Base-by-base conservation (phyloP, 139 green algal species). In the Chara braunii region DNA sequence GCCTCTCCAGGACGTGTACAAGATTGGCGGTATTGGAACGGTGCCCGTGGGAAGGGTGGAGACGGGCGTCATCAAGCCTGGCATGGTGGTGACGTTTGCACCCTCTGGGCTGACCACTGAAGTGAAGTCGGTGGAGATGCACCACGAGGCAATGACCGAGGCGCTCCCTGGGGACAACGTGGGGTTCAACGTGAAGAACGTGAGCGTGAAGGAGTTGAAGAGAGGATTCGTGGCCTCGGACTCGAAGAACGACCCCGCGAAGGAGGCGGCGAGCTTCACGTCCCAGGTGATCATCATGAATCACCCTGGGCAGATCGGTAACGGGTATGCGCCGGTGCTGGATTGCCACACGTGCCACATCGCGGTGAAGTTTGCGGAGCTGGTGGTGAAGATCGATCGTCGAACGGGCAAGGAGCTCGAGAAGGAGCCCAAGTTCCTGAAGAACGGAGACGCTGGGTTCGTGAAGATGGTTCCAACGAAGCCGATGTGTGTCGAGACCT, bases 121-220 rank as follows among this genome's bases (percentile, higher is more conserved):
- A 85, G 88, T 96, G 60, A 94, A 94, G 82, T 92, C 91, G 44
- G 88, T 99, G 68, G 92, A 99, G 89, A 97, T 99, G 92, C 92
- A 99, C 87, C 92, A 99, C 85, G 92, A 97, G 91, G 85, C 85
- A 68, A 83, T 98, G 66, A 83, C 72, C 28, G 54, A 77, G 65
- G 81, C 80, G 43, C 79, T 80, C 57, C 90, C 93, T 56, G 92
- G 93, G 70, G 92, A 98, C 90, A 99, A 98, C 80, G 92, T 99
- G 26, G 93, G 92, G 85, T 95, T 99, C 84, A 97, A 98, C 85
- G 90, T 99, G 74, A 98, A 98, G 87, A 69, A 74, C 43, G 61
- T 77, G 68, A 59, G 48, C n/a, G 70, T 75, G 32, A 68, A 68
- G 70, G 62, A 75, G 50, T 30, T 75, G 18, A 60, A 75, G 51